Percentiles rank a stretch among this genome's conserved stretches.
These are phyloP conservation scores for Starmerella asiatica DNA, from an alignment of 805 yeast genomes.

Conservation along the genomic window DNA sequence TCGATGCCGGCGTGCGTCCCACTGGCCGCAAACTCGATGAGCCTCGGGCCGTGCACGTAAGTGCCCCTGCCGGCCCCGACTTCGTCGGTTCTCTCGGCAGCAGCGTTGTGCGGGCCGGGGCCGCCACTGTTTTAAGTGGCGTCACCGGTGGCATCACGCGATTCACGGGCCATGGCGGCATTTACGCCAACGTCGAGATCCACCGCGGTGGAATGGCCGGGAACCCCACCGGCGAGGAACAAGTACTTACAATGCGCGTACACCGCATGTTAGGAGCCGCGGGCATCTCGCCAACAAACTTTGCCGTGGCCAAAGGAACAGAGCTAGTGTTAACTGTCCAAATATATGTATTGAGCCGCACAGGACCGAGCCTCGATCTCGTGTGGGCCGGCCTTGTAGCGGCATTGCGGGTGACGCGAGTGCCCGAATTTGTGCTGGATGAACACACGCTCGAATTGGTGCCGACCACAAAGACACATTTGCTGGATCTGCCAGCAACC, in stretches of 20 bases:
- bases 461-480: conserved; percentile 22
- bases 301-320: conserved; percentile 26
- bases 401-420: conserved; percentile 44
- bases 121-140: conserved; percentile 59
- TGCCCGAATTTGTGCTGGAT: conserved; percentile 59
- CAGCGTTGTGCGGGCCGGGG: conserved; percentile 53
- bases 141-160: conserved; percentile 50
- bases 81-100: conserved; percentile 42
- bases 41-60: conserved; percentile 43
- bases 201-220: conserved; percentile 56
- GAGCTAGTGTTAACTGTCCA: conserved; percentile 55
- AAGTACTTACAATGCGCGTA: conserved; percentile 52
- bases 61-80: conserved; percentile 14
- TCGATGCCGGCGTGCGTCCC: conserved; percentile 65
- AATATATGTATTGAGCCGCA: conserved; percentile 61
- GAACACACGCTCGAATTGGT: conserved; percentile 38
- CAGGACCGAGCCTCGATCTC: conserved; percentile 70
- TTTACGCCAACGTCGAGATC: conserved; percentile 66
- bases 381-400: conserved; percentile 55
- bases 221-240: conserved; percentile 78
- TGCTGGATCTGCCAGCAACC: conserved; percentile 31
- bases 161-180: conserved; percentile 34
- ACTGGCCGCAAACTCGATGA: conserved; percentile 54
- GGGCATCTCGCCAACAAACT: conserved; percentile 32
- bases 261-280: conserved; percentile 49